Base-by-base conservation (phyloP, 116 monocot species). In the Thalassia testudinum region DNA sequence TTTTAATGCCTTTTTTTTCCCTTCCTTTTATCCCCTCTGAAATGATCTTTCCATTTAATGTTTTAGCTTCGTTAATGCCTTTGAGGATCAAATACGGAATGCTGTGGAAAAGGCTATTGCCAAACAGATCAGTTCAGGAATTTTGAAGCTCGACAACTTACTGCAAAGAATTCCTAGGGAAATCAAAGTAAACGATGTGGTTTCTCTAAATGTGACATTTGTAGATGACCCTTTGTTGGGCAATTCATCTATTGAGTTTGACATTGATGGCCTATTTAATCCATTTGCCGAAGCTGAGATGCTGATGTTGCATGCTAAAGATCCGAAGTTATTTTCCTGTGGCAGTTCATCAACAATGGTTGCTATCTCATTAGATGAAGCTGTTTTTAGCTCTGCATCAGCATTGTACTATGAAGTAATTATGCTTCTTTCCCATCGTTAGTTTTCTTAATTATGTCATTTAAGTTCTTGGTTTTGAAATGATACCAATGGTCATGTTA, bases 181-280 rank as follows among this genome's bases (percentile, higher is more conserved):
- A 72, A 73, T 97, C 47, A 48, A 72, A 70, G 64, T 88, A 55
- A 72, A 75, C 50, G 57, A 77, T 53, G 53, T 75, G 59, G 74
- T 67, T 62, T 69, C 78, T 43, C 53, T 97, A 48, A 97, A 97
- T 72, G 79, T 79, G n/a, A 97, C 85, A 61, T 70, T 85, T 72
- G 72, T 75, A 37, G 60, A 78, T 62, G 85, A 85, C 42, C 95
- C 89, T 29, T 42, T 75, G 13, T 66, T 82, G 38, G 62, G 60
- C 34, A 74, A 74, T 57, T 76, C 88, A 24, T 85, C 79, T 54
- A 49, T 88, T 25, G 89, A 79, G 57, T 72, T 97, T 63, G 69
- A 72, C 48, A 79, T 97, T 52, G 66, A 88, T 77, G 95, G 95
- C 3, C 65, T 97, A 51, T 79, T 97, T 65, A 59, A 63, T 37